Evolutionary conservation across 2,329 filamentous ascomycete genomes (phyloP).

Genomic region (Arthrobotrys sphaeroides): DNA sequence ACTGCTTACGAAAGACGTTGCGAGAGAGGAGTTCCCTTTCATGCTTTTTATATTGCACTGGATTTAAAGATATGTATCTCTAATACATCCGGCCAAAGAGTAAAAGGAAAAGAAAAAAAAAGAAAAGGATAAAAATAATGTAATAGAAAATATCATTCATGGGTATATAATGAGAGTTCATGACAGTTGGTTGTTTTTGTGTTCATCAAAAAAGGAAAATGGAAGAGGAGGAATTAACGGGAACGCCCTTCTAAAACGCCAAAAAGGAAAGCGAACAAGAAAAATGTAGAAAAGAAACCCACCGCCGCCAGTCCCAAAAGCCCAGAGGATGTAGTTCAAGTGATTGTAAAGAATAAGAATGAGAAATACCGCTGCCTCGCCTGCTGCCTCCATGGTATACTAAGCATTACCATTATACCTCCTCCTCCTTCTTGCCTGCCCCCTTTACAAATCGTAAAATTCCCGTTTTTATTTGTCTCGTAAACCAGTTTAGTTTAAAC

Average conservation of each 20-base stretch:
- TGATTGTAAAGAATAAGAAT: slow-evolving; percentile 32
- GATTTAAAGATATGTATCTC: neutral
- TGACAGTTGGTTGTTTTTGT: slow-evolving; percentile 31
- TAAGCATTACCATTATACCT: slow-evolving; percentile 29
- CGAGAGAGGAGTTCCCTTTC: neutral
- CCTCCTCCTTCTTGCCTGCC: neutral
- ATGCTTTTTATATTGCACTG: slow-evolving; percentile 16
- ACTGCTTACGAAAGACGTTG: neutral
- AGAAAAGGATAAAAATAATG: neutral
- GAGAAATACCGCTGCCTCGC: neutral
- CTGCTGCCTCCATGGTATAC: neutral
- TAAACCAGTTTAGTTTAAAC: slow-evolving; percentile 34
- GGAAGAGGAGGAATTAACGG: neutral
- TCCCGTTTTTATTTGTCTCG: neutral
- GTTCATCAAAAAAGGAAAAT: slow-evolving; percentile 10
- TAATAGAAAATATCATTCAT: neutral
- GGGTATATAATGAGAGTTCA: slow-evolving; percentile 54
- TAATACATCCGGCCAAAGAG: neutral
- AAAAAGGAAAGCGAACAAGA: too few relatives aligned
- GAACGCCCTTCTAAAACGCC: slow-evolving; percentile 52
- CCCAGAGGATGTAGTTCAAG: neutral
- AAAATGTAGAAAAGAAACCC: neutral
- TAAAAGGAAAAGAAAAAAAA: neutral
- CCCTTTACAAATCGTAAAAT: neutral
- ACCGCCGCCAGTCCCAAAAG: neutral